Conservation (phyloP, 306 rosid species). For the Rosa multiflora region DNA sequence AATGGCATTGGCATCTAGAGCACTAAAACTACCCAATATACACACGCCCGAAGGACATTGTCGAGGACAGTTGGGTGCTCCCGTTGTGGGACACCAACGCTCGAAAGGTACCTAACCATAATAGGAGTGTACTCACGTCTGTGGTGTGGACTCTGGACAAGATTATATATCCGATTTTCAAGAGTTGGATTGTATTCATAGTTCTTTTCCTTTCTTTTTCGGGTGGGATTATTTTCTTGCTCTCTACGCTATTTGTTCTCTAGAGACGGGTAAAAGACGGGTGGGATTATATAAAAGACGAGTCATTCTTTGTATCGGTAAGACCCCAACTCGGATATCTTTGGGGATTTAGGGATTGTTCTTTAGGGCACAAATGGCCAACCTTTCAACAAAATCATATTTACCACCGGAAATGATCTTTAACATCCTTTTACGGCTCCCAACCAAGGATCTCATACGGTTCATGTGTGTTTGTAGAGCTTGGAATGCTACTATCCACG, state of each 20-base stretch:
- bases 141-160: too few relatives aligned
- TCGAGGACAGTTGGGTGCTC: too few relatives aligned
- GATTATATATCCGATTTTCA: too few relatives aligned
- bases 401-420: neutral
- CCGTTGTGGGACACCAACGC: too few relatives aligned
- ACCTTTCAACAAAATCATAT: neutral
- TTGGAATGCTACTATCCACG: neutral
- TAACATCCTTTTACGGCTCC: neutral
- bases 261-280: too few relatives aligned
- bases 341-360: neutral
- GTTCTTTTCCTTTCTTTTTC: neutral
- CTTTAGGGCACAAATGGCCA: neutral
- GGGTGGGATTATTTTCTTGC: neutral
- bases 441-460: neutral
- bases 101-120: too few relatives aligned
- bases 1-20: too few relatives aligned
- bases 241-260: neutral
- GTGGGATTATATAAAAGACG: neutral
- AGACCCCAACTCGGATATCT: neutral
- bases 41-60: too few relatives aligned
- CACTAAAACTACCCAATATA: too few relatives aligned
- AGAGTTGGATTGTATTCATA: too few relatives aligned
- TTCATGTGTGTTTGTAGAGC: neutral
- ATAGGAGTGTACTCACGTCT: too few relatives aligned
- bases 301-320: too few relatives aligned